Evolutionary conservation across 495 filamentous ascomycete genomes (phyloP).

Genomic region (Talaromyces nanjingensis): DNA sequence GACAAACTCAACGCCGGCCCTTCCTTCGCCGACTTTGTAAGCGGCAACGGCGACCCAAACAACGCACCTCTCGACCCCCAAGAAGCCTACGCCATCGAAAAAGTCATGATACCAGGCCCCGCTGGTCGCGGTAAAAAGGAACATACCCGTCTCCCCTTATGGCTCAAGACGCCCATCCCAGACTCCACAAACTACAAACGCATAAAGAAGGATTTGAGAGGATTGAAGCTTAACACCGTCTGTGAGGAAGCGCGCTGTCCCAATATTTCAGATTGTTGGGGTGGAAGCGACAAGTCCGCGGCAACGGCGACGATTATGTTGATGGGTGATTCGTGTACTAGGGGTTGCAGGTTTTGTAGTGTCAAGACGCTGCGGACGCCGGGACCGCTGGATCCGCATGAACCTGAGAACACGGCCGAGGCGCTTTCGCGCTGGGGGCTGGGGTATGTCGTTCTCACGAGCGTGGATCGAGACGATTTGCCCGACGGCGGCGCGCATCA

Average conservation of each 20-base stretch:
- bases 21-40: slow-evolving; percentile 78
- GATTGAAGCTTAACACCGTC: slow-evolving; percentile 85
- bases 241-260: slow-evolving; percentile 97
- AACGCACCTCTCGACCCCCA: slow-evolving; percentile 51
- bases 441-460: slow-evolving; percentile 92
- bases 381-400: slow-evolving; percentile 83
- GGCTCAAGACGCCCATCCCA: slow-evolving; percentile 95
- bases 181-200: slow-evolving; percentile 80
- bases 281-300: slow-evolving; percentile 74
- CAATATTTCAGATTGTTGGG: slow-evolving; percentile 98
- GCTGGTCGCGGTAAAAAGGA: slow-evolving; percentile 64
- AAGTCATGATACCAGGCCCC: slow-evolving; percentile 69
- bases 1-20: slow-evolving; percentile 76
- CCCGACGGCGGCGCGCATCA: slow-evolving; percentile 81
- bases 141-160: slow-evolving; percentile 85
- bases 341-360: slow-evolving; percentile 93
- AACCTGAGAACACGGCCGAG: slow-evolving; percentile 94
- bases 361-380: slow-evolving; percentile 83
- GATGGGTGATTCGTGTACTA: slow-evolving; percentile 97
- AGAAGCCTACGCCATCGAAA: slow-evolving; percentile 56
- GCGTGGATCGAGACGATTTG: slow-evolving; percentile 88
- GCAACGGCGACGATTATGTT: slow-evolving; percentile 99
- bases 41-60: slow-evolving; percentile 30
- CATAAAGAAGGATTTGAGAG: slow-evolving; percentile 87
- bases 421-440: slow-evolving; percentile 88